Base-by-base conservation (phyloP, 208 protist genomes). In the Acanthamoeba healyi region DNA sequence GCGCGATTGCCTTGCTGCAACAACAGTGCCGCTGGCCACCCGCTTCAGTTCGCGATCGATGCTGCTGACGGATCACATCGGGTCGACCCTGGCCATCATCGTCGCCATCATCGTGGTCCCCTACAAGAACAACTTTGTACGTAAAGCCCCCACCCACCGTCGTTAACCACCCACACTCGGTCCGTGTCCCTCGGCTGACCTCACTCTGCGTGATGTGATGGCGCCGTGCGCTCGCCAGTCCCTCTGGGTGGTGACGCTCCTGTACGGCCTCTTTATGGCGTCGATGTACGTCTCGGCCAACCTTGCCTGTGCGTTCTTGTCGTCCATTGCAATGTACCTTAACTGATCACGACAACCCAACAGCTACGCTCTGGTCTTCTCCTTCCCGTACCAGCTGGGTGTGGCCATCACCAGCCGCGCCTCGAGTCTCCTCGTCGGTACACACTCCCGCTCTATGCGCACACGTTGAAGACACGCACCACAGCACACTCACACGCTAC, bases 381-480 rank as follows among this genome's bases (percentile, higher is more conserved):
- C 26, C 10, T 74, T 74, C 36, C 65, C 65, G 0, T 74, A 74
- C 10, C 65, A 74, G 65, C 65, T 74, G n/a, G 65, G 65, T 0
- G 65, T 74, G 0, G 65, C 65, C 65, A 74, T 74, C 32, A 74
- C 65, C 65, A 74, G 65, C 36, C 65, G 65, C 14, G 65, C 65
- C 36, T 74, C 65, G 6, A 74, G 65, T n/a, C 65, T 74, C 65
- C 36, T 74, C 65, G 65, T 74, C 65, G 65, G 65, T 74, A 44
- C 65, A 24, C 29, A 29, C 29, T 24, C 10, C 61, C 29, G 24
- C 29, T 12, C 61, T 29, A 10, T 10, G 0, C 65, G 22, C 34
- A 63, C 56, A 63, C 56, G 12, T 22, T 0, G 19, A 29, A 12
- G 22, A 29, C 15, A 63, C 15, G 4, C 56, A 29, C 56, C 0